Conservation (phyloP, 2,329 filamentous ascomycete genomes). For the Diaporthe citrichinensis region DNA sequence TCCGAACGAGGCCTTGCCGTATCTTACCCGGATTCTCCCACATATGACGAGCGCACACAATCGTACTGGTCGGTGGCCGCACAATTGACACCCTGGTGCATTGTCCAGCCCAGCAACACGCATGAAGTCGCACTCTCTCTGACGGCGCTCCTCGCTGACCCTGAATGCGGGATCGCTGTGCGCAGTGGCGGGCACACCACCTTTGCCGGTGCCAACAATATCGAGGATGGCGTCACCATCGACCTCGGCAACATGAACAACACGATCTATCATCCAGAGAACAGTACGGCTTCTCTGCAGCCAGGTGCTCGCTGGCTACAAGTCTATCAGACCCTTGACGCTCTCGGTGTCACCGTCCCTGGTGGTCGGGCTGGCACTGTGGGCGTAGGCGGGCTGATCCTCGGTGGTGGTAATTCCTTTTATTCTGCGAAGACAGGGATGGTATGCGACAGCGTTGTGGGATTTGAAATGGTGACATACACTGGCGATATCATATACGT, state of each 20-base stretch:
- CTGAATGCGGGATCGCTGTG: slow-evolving; percentile 2
- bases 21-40: neutral
- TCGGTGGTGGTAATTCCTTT: slow-evolving; percentile 25
- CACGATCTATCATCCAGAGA: neutral
- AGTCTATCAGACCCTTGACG: slow-evolving; percentile 26
- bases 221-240: slow-evolving; percentile 13
- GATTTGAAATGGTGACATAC: neutral
- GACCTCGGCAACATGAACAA: slow-evolving; percentile 25
- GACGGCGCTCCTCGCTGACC: neutral
- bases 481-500: neutral
- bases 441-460: neutral
- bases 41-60: neutral
- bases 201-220: slow-evolving; percentile 15
- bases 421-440: slow-evolving; percentile 6
- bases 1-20: neutral
- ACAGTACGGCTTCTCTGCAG: slow-evolving; percentile 4
- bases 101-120: slow-evolving; percentile 8
- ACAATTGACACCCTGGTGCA: slow-evolving; percentile 4
- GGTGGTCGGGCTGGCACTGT: slow-evolving; percentile 22
- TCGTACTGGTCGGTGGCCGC: slow-evolving; percentile 12
- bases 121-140: neutral
- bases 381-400: slow-evolving; percentile 12
- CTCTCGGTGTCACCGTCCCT: slow-evolving; percentile 15
- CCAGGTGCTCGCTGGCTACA: slow-evolving; percentile 14
- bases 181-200: slow-evolving; percentile 21